phyloP scores from a whole-genome alignment of 2,329 filamentous ascomycete genomes.

The Apiospora sp. region DNA sequence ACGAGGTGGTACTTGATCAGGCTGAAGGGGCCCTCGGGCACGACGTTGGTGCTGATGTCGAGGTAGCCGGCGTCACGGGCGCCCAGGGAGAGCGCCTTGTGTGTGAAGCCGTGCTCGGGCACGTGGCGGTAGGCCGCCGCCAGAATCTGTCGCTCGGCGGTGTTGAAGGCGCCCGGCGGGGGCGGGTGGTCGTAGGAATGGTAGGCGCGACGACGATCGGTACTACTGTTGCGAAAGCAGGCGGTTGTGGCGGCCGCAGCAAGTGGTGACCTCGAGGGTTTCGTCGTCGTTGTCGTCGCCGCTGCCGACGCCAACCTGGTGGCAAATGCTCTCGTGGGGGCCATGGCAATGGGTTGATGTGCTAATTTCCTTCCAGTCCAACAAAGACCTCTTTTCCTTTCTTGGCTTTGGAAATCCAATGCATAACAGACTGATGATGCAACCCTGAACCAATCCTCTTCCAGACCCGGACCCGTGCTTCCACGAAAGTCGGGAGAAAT shows the following conservation, averaged over 20 bases:
- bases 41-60: constrained; percentile 83
- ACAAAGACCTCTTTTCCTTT: constrained; percentile 1
- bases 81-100: constrained; percentile 75
- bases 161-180: constrained; percentile 67
- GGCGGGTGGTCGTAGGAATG: constrained; percentile 77
- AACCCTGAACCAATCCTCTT: neutral
- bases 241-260: constrained; percentile 16
- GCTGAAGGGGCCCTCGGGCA: constrained; percentile 82
- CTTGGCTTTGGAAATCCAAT: neutral
- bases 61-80: constrained; percentile 86
- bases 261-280: neutral
- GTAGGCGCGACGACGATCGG: constrained; percentile 53
- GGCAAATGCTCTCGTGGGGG: constrained; percentile 15
- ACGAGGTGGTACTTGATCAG: constrained; percentile 82
- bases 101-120: constrained; percentile 83
- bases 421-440: neutral
- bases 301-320: constrained; percentile 16
- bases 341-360: neutral
- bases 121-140: constrained; percentile 81
- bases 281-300: constrained; percentile 6
- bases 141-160: constrained; percentile 79
- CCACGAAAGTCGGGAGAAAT: constrained; percentile 6
- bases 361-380: neutral
- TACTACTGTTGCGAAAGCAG: constrained; percentile 33
- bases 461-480: neutral